Evolutionary conservation across 352 stramenopile genomes (phyloP), one percentile per base, ranked within the genome.

Genomic region (Halophytophthora batemanensis): DNA sequence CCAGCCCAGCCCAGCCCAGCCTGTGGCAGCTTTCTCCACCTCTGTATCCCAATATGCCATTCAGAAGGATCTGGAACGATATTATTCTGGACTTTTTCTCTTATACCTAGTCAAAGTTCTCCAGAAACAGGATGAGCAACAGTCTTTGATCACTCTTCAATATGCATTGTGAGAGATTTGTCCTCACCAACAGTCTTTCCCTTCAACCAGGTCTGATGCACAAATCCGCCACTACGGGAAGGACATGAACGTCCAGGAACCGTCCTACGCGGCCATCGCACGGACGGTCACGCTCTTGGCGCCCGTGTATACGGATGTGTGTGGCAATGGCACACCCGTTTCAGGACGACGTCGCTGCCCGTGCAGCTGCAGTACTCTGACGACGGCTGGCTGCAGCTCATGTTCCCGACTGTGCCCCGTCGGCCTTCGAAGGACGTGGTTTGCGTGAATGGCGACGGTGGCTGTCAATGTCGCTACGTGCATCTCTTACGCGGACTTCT

Each of bases 391-490:
- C 11, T 62, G 21, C 50, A 64, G 50, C 42, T 79, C 33, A 44
- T 60, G 28, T 76, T 79, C 36, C 58, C 54, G 39, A 46, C 40
- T 37, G 42, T 60, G 18, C 47, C 47, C 29, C 8, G 42, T 53
- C 8, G 25, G 8, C 25, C 25, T 4, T 41, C 68, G 14, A 66
- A 68, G 38, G 54, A 66, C 17, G 58, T 82, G 25, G 66, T 56
- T 50, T 82, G 76, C 36, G 52, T 77, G 17, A 74, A 78, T 38
- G 50, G 59, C 15, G 47, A 63, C 14, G 43, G 41, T 2, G 66
- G 50, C 15, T 73, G 73, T 44, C 45, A 48, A 15, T 87, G 76
- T 55, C 59, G 65, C 25, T 81, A 74, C 53, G 63, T 69, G 38
- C 61, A 56, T 6, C 56, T 87, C 23, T 36, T 87, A 28, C 61